Evolutionary conservation across 768 basidiomycete species (phyloP).

Genomic region (Inosperma sp.): DNA sequence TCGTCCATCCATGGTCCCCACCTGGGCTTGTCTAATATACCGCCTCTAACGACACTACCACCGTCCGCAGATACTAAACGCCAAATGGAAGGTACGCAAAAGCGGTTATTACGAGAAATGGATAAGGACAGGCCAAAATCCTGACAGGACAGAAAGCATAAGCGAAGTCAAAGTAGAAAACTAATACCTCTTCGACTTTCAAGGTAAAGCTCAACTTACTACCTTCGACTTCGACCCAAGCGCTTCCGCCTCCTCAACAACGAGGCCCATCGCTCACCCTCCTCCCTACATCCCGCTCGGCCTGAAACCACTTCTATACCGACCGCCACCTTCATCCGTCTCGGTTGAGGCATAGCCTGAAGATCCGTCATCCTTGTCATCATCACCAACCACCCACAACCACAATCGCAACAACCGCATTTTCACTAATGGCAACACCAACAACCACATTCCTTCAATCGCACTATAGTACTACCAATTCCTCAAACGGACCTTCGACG

Average conservation of each 20-base stretch:
- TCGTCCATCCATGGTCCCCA: conserved; percentile 88
- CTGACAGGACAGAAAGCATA: conserved; percentile 16
- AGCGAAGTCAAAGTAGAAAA: conserved; percentile 12
- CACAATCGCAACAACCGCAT: background rate
- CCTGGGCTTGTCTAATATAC: conserved; percentile 61
- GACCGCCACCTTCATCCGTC: conserved; percentile 8
- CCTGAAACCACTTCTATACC: conserved; percentile 13
- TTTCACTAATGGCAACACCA: conserved; percentile 14
- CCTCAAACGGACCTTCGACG: conserved; percentile 37
- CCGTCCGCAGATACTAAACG: conserved; percentile 3
- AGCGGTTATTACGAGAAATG: conserved; percentile 23
- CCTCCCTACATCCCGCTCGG: conserved; percentile 22
- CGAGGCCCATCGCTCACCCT: conserved; percentile 19
- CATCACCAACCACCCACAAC: background rate
- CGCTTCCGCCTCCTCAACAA: background rate
- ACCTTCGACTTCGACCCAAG: conserved; percentile 6
- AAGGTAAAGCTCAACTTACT: conserved; percentile 25
- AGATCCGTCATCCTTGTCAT: background rate
- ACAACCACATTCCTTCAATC: conserved; percentile 7
- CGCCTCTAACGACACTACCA: conserved; percentile 9
- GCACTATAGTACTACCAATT: conserved; percentile 19
- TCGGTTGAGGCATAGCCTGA: conserved; percentile 4
- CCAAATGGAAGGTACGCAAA: conserved; percentile 13
- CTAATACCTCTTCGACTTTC: background rate
- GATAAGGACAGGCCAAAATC: conserved; percentile 19